A percentile compares a stretch with the other conserved stretches of the same genome.
These are phyloP conservation scores for Malus sylvestris DNA, from an alignment of 306 rosid genomes.

Conservation along the genomic window DNA sequence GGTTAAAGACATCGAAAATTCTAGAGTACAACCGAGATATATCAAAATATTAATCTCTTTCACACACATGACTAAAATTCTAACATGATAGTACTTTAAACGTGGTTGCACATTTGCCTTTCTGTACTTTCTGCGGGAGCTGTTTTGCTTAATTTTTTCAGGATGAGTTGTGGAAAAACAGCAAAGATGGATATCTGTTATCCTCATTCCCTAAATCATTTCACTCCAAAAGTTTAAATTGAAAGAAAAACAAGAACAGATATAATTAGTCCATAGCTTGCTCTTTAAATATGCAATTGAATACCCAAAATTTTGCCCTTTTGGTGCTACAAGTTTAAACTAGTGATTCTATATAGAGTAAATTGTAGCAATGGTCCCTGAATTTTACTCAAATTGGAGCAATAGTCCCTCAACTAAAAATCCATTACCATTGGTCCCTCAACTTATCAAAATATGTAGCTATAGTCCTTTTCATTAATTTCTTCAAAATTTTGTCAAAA, in stretches of 20 bases:
- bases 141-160: not conserved
- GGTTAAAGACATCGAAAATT: too few species aligned
- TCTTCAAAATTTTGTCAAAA: too few species aligned
- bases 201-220: not conserved
- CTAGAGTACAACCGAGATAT: too few species aligned
- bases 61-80: too few species aligned
- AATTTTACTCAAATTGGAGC: too few species aligned
- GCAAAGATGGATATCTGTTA: not conserved
- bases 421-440: too few species aligned
- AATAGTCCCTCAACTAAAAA: too few species aligned
- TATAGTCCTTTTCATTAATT: too few species aligned
- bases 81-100: too few species aligned
- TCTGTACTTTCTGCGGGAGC: not conserved
- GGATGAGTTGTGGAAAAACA: not conserved
- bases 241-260: not conserved
- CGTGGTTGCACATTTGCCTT: not conserved
- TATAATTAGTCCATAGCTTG: not conserved
- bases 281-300: not conserved
- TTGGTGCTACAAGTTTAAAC: not conserved
- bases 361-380: too few species aligned
- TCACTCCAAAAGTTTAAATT: not conserved
- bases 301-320: not conserved
- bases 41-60: too few species aligned
- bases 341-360: not conserved
- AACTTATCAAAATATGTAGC: too few species aligned